Percentiles rank a stretch among this genome's conserved stretches.
Conservation (phyloP, 805 yeast species). For the Saccharomyces eubayanus region DNA sequence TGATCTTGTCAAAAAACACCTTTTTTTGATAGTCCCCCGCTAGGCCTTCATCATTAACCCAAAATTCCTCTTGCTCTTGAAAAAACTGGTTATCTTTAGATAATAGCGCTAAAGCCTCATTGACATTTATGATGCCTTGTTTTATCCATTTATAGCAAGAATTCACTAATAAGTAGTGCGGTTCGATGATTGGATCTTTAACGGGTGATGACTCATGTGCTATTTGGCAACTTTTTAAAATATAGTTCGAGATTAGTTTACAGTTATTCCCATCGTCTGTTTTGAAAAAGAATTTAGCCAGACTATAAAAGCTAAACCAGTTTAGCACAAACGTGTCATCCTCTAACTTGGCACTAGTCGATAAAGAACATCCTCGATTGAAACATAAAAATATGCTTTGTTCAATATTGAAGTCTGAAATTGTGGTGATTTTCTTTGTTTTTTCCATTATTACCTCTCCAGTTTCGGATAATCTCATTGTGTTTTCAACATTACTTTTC, state of each 20-base stretch:
- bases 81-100: slow-evolving; percentile 30
- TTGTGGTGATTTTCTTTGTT: slow-evolving; percentile 6
- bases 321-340: slow-evolving; percentile 23
- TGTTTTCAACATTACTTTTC: slow-evolving; percentile 8
- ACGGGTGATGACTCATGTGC: slow-evolving; percentile 32
- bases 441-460: slow-evolving; percentile 12
- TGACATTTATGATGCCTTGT: slow-evolving; percentile 28
- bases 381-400: slow-evolving; percentile 25
- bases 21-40: slow-evolving; percentile 11
- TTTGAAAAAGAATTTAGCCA: slow-evolving; percentile 52
- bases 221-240: slow-evolving; percentile 38
- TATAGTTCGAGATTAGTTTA: slow-evolving; percentile 20
- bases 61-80: slow-evolving; percentile 17
- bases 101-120: slow-evolving; percentile 36
- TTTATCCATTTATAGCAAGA: slow-evolving; percentile 48
- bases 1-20: slow-evolving; percentile 34
- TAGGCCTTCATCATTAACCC: slow-evolving; percentile 14
- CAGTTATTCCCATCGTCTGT: slow-evolving; percentile 26
- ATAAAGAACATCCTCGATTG: slow-evolving; percentile 16
- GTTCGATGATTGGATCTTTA: slow-evolving; percentile 61
- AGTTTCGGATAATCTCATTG: slow-evolving; percentile 12
- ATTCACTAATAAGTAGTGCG: slow-evolving; percentile 62
- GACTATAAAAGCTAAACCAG: slow-evolving; percentile 56
- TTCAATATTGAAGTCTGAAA: slow-evolving; percentile 25
- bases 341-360: slow-evolving; percentile 19